A percentile compares a stretch with the other conserved stretches of the same genome.
Conservation (phyloP, 2,329 filamentous ascomycete genomes). For the Beauveria rudraprayagi region DNA sequence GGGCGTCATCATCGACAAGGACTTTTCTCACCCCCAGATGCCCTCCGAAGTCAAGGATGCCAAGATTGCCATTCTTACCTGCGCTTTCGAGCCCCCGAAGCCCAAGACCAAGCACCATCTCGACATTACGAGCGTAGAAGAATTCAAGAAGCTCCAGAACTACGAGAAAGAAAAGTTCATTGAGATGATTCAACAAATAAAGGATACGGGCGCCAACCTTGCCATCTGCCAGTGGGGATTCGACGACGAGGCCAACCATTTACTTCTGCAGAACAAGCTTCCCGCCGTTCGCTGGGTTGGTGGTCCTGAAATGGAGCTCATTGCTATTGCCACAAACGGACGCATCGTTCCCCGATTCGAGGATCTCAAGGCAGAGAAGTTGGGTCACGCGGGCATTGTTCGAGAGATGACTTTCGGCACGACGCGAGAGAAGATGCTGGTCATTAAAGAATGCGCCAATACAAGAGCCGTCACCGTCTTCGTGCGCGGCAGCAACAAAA, state of each 20-base stretch:
- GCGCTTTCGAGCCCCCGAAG: constrained; percentile 97
- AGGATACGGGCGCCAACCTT: constrained; percentile 91
- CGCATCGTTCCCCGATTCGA: constrained; percentile 96
- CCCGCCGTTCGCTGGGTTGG: constrained; percentile 97
- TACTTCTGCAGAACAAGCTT: constrained; percentile 90
- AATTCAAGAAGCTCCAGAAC: constrained; percentile 94
- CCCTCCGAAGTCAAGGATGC: constrained; percentile 89
- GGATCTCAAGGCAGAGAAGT: constrained; percentile 83
- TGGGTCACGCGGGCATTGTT: constrained; percentile 82
- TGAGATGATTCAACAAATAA: constrained; percentile 98
- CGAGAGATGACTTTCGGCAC: constrained; percentile 95
- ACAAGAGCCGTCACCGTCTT: constrained; percentile 94
- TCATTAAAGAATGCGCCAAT: constrained; percentile 99
- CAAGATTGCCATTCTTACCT: constrained; percentile 95
- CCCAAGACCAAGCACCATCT: constrained; percentile 99
- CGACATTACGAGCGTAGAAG: constrained; percentile 92
- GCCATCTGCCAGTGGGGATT: constrained; percentile 99
- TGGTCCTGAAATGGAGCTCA: constrained; percentile 94
- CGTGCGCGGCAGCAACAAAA: constrained; percentile 97
- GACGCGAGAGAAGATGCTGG: constrained; percentile 97
- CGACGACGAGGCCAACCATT: constrained; percentile 96
- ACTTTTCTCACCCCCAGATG: constrained; percentile 99
- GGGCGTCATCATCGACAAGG: constrained; percentile 98
- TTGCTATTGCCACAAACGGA: constrained; percentile 96
- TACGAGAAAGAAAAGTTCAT: constrained; percentile 96